Base-by-base conservation (phyloP, 352 stramenopile species). In the Phytophthora quininea region DNA sequence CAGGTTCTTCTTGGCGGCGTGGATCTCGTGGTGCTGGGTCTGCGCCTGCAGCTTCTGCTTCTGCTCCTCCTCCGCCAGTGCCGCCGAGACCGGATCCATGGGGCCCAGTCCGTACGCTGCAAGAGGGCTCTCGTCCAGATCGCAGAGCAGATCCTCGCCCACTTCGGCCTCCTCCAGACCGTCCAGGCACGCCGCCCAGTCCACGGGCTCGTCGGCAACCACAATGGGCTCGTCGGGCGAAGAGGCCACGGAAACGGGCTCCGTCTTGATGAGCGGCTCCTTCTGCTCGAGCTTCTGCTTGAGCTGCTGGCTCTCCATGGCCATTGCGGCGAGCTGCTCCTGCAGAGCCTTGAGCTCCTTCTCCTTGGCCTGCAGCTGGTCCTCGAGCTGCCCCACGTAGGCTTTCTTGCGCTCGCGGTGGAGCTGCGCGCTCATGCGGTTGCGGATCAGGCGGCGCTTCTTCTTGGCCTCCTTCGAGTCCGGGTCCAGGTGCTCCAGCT, bases 381-480 rank as follows among this genome's bases (percentile, higher is more conserved):
- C 84, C 55, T 96, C 88, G 1, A 96, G 64, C 67, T 96, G 88
- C 0, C 87, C 88, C 3, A 96, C 88, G 63, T 96, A 96, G 29
- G 88, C 88, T 67, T 96, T 96, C 73, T 96, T 96, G 59, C 88
- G 88, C 60, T 96, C 88, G 29, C 88, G 86, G 60, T 96, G 88
- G 37, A 96, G 79, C 62, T 96, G 88, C 15, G 88, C 88, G 56
- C 86, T 94, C 88, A 96, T 96, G 74, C 88, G 88, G 65, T 96
- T 96, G 47, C 88, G 88, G 46, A 96, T 96, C 5, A 96, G 62
- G 5, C 88, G 84, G 24, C 88, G 86, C 74, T 96, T 96, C 78
- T 96, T 96, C 82, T 96, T 96, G 54, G 88, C 86, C 58, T 96
- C 88, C 58, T 96, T 96, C 58, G 88, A 96, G 65, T 96, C 88